A percentile compares a stretch with the other conserved stretches of the same genome.
phyloP scores from a whole-genome alignment of 345 rosid species.

The Arabis hirsuta region DNA sequence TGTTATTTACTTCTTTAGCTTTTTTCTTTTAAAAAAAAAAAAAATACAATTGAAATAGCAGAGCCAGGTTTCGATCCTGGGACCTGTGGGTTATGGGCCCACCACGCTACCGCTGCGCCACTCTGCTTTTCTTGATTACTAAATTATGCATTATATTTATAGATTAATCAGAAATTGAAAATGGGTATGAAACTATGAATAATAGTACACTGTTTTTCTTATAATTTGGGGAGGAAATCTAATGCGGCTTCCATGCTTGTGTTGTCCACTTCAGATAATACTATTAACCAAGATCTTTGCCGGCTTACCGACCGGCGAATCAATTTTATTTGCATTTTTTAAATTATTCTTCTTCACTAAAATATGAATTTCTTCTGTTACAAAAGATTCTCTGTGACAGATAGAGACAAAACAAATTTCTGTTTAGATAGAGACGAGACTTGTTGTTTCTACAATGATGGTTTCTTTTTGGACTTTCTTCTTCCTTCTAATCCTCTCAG shows the following conservation, averaged over 20 bases:
- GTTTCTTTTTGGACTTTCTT: slow-evolving; percentile 39
- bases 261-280: slow-evolving; percentile 18
- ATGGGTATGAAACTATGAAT: background rate
- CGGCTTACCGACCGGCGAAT: slow-evolving; percentile 33
- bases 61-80: slow-evolving; percentile 86
- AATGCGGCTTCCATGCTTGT: slow-evolving; percentile 20
- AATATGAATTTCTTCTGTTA: slow-evolving; percentile 19
- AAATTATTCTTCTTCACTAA: background rate
- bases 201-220: too few species aligned
- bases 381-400: slow-evolving; percentile 28
- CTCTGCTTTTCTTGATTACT: slow-evolving; percentile 45
- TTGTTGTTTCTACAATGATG: slow-evolving; percentile 20
- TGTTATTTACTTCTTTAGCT: too few species aligned
- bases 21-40: too few species aligned
- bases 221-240: background rate
- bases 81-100: slow-evolving; percentile 89
- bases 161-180: too few species aligned
- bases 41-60: slow-evolving; percentile 1
- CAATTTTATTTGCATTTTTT: slow-evolving; percentile 5
- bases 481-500: slow-evolving; percentile 34
- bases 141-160: too few species aligned
- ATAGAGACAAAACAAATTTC: slow-evolving; percentile 12
- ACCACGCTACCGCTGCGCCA: slow-evolving; percentile 91
- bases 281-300: slow-evolving; percentile 29
- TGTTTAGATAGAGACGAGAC: slow-evolving; percentile 27